phyloP scores from a whole-genome alignment of 768 basidiomycete genomes.

The Phylloporus arenicola region DNA sequence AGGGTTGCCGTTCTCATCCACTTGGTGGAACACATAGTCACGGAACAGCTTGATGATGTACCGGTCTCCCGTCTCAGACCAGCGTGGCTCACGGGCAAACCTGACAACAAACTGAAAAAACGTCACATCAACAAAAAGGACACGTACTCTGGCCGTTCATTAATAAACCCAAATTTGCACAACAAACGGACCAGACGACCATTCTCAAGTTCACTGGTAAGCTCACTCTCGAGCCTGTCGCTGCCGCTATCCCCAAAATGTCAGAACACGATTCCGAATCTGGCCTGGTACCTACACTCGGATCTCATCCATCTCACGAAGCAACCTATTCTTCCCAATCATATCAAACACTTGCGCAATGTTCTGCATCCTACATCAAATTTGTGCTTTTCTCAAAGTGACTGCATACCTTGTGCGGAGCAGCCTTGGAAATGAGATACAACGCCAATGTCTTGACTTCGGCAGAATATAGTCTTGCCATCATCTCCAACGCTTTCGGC shows the following conservation, averaged over 20 bases:
- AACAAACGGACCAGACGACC: conserved; percentile 83
- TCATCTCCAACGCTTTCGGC: conserved; percentile 70
- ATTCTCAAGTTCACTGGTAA: conserved; percentile 90
- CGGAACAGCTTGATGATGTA: conserved; percentile 98
- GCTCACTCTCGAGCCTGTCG: conserved; percentile 78
- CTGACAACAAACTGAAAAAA: conserved; percentile 36
- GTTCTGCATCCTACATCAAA: conserved; percentile 36
- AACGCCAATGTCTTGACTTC: conserved; percentile 80
- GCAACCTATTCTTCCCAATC: conserved; percentile 59
- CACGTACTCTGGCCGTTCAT: conserved; percentile 95
- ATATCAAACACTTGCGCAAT: conserved; percentile 80
- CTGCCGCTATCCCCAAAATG: conserved; percentile 48
- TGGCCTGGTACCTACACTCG: conserved; percentile 49
- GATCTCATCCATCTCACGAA: conserved; percentile 79
- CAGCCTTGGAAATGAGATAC: conserved; percentile 71
- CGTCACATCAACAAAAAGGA: not conserved
- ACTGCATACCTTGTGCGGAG: conserved; percentile 50
- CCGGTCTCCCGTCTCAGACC: conserved; percentile 97
- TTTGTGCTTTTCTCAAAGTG: not conserved
- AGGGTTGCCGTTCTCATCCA: conserved; percentile 85
- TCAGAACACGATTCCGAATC: not conserved
- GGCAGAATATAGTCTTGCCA: conserved; percentile 66
- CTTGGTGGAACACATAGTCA: conserved; percentile 97
- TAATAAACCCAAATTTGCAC: conserved; percentile 96
- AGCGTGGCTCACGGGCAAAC: conserved; percentile 91